Evolutionary conservation across 2,329 filamentous ascomycete species (phyloP), one percentile per base, ranked within the genome.

Genomic region (Mycosphaerella arachidis): DNA sequence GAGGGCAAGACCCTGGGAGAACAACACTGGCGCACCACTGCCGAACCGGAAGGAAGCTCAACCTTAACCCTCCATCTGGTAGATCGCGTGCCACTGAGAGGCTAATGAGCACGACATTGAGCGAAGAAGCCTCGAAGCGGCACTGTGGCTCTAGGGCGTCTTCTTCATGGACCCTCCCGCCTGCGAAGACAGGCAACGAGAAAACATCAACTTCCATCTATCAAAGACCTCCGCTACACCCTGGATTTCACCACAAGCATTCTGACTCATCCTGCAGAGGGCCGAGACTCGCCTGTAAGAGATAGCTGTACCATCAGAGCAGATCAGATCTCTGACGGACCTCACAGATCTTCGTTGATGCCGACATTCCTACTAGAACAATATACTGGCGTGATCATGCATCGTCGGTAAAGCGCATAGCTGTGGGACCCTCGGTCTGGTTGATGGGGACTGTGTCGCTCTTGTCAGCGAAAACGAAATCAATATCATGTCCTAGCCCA

Each of bases 381-480:
- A 29, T 56, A 10, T 9, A 27, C 46, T 48, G 54, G 54, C 40
- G 53, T 48, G 48, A 64, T 33, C 62, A 62, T 29, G 35, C 51
- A 8, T 37, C 46, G 4, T 29, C 52, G 7, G 52, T 64, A n/a
- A 61, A 59, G 40, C 55, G 57, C 9, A 30, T 64, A 30, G 62
- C 59, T 8, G 46, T 55, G 12, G 62, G 59, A 27, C 48, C 62
- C 30, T 37, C 9, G 54, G 56, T 5, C 33, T 64, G 6, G 9
- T 43, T 8, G 20, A 53, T 5, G 45, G 48, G 10, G 62, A 64
- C 18, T 58, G 59, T 31, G 55, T 62, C 18, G 56, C 50, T 6
- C 37, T 64, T 6, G 35, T 62, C 33, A 58, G 51, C 18, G 48
- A 40, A 1, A 57, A 59, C 37, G 59, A 64, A 33, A 59, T 64